These are phyloP conservation scores for Mycosphaerelloides madeirae DNA, from an alignment of 2,329 filamentous ascomycete genomes.

Conservation along the genomic window DNA sequence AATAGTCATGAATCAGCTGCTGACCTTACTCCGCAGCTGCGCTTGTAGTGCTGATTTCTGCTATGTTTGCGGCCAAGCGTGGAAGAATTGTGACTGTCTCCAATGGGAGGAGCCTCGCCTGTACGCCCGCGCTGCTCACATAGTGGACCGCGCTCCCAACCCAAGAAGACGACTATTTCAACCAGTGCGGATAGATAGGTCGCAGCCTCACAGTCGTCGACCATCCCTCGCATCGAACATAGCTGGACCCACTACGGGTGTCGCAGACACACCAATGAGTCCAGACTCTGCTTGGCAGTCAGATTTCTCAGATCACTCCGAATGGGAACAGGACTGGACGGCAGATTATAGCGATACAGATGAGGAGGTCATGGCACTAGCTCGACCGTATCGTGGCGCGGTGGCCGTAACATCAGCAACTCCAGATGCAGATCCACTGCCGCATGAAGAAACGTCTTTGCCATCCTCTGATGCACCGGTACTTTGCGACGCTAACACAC, in stretches of 20 bases:
- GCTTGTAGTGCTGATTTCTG: slow-evolving; percentile 28
- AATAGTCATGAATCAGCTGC: slow-evolving; percentile 18
- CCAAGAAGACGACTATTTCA: slow-evolving; percentile 12
- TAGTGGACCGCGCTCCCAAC: slow-evolving; percentile 16
- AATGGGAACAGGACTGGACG: slow-evolving; percentile 17
- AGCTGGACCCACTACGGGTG: too few relatives aligned
- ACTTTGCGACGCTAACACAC: too few relatives aligned
- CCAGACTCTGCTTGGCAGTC: slow-evolving; percentile 1
- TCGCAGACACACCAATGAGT: neutral
- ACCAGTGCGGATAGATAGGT: slow-evolving; percentile 7
- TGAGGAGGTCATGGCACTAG: too few relatives aligned
- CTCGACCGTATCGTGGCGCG: too few relatives aligned
- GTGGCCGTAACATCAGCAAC: too few relatives aligned
- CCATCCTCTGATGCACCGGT: too few relatives aligned
- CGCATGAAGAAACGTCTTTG: too few relatives aligned
- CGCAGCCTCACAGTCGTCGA: slow-evolving; percentile 8
- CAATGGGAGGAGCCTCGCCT: slow-evolving; percentile 22
- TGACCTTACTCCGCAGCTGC: slow-evolving; percentile 17
- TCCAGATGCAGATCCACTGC: too few relatives aligned
- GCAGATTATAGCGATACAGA: too few relatives aligned
- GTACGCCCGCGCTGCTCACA: slow-evolving; percentile 9
- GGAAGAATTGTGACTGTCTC: slow-evolving; percentile 26
- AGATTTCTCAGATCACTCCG: slow-evolving; percentile 15
- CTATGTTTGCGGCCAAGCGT: slow-evolving; percentile 25
- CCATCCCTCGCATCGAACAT: neutral